phyloP scores from a whole-genome alignment of 805 yeast species.

The Metschnikowia hibisci region DNA sequence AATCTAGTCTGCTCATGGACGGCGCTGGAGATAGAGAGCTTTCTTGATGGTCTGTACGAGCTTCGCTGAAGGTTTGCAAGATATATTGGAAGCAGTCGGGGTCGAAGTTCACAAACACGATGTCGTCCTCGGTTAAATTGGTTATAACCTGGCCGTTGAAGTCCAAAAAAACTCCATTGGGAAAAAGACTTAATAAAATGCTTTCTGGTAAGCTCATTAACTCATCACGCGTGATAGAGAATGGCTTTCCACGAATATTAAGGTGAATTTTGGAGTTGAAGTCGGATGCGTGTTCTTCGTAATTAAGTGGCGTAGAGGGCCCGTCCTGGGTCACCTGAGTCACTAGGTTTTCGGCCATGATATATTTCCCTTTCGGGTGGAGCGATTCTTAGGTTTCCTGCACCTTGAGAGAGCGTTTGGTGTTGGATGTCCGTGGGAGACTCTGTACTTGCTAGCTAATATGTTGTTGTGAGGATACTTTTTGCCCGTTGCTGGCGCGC shows the following conservation, averaged over 20 bases:
- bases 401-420: conserved; percentile 14
- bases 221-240: conserved; percentile 81
- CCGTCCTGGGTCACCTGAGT: conserved; percentile 63
- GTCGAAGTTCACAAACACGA: conserved; percentile 80
- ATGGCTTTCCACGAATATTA: conserved; percentile 69
- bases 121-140: conserved; percentile 73
- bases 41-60: conserved; percentile 52
- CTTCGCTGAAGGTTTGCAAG: conserved; percentile 63
- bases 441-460: conserved; percentile 1
- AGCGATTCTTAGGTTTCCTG: conserved; percentile 17
- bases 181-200: conserved; percentile 78
- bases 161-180: conserved; percentile 85
- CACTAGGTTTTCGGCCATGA: conserved; percentile 49
- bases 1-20: conserved; percentile 19
- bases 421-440: neutral
- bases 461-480: conserved; percentile 2
- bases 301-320: conserved; percentile 16
- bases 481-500: conserved; percentile 4
- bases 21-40: conserved; percentile 33
- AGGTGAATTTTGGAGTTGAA: conserved; percentile 67
- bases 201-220: conserved; percentile 90
- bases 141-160: conserved; percentile 71
- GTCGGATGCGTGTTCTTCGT: conserved; percentile 32
- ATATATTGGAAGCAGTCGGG: conserved; percentile 86
- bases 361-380: neutral